Evolutionary conservation across 2,329 filamentous ascomycete genomes (phyloP), one percentile per base, ranked within the genome.

Genomic region (Diplodia corticola): DNA sequence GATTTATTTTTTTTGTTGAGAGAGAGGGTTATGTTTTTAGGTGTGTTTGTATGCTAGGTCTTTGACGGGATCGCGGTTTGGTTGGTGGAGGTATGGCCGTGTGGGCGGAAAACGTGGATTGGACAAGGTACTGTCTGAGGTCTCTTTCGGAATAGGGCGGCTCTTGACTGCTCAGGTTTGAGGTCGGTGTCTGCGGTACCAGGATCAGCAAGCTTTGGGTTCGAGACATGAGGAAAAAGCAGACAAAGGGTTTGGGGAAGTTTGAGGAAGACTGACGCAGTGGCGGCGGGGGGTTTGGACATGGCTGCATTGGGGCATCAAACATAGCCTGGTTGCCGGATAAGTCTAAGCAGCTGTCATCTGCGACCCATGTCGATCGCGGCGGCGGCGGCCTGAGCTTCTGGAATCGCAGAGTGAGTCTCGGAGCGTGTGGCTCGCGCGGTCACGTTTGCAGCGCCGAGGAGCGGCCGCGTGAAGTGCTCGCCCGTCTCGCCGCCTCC

Each of bases 291-390:
- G 37, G 24, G 10, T 17, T 53, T 33, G 50, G 26, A 9, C n/a
- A 9, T 13, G 20, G 26, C n/a, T 53, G 50, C 50, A 53, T 53
- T 20, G 35, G 51, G 26, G 20, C 51, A 55, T 2, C 33, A 12
- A 24, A 20, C n/a, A 6, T 35, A 61, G 44, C 57, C 55, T 33
- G 40, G 57, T 61, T 35, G 40, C 22, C 40, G 28, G 28, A 61
- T 22, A 49, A 50, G 28, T n/a, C n/a, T 61, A 49, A 35, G 30
- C 44, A 28, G 26, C 57, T 15, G 57, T 33, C 26, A 49, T 33
- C 57, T 49, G 57, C 40, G n/a, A 35, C 20, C 57, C 57, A 61
- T 61, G 57, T 61, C 57, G 57, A 61, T 61, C 57, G 44, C 22
- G 6, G 28, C 6, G 6, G 28, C 6, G 28, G 28, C 28, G 28